Evolutionary conservation across 495 filamentous ascomycete species (phyloP).

Genomic region (Hypoxylon rickii): DNA sequence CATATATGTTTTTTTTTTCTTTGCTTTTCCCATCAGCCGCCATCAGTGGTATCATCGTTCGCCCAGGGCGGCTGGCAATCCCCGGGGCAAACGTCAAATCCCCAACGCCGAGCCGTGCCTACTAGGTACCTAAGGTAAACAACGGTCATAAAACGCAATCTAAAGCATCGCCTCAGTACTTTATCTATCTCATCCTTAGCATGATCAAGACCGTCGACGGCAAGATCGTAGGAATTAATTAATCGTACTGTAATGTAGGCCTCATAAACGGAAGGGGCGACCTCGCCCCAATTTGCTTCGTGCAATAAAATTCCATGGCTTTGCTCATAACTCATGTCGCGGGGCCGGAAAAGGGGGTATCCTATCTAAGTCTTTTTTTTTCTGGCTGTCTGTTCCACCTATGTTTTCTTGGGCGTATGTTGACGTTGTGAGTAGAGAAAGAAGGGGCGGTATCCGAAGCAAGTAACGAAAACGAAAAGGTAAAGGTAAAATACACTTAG

Average conservation of each 20-base stretch:
- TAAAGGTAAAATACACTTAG: background rate
- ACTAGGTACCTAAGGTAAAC: no score
- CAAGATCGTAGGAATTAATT: background rate
- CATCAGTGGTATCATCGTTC: no score
- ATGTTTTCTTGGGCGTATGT: background rate
- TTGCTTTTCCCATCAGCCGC: background rate
- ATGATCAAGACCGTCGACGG: background rate
- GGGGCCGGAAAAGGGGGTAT: slow-evolving; percentile 13
- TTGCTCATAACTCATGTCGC: background rate
- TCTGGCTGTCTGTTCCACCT: slow-evolving; percentile 2
- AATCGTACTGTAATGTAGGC: background rate
- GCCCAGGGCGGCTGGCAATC: no score
- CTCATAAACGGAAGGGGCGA: background rate
- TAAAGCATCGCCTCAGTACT: background rate
- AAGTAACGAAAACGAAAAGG: background rate
- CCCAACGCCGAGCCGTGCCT: background rate
- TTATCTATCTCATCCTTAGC: background rate
- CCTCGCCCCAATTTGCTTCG: background rate
- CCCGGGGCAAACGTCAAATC: background rate
- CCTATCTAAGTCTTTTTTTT: slow-evolving; percentile 10
- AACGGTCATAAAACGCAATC: background rate
- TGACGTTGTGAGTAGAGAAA: background rate
- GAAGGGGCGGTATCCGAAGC: background rate
- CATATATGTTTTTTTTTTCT: background rate
- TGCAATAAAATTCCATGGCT: background rate